These are phyloP conservation scores for Cordyceps cicadae DNA, from an alignment of 2,329 filamentous ascomycete species.

Conservation along the genomic window DNA sequence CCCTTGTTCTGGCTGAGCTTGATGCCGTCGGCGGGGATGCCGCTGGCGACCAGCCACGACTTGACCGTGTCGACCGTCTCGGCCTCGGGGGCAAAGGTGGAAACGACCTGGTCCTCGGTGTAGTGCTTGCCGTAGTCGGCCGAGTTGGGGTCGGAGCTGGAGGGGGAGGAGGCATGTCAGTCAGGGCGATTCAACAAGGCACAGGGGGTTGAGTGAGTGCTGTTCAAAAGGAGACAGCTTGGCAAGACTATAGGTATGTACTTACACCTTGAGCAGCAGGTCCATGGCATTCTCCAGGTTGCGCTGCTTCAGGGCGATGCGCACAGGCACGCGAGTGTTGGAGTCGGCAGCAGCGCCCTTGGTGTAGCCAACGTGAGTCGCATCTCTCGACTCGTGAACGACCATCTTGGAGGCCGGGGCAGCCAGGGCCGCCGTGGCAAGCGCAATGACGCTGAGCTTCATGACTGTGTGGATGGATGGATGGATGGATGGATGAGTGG, in stretches of 20 bases:
- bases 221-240: too few relatives aligned
- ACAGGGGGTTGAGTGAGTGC: too few relatives aligned
- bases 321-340: conserved; percentile 1
- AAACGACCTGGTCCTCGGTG: conserved; percentile 3
- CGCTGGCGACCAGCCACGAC: conserved; percentile 42
- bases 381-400: background rate
- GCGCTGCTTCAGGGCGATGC: conserved; percentile 9
- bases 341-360: background rate
- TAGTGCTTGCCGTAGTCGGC: conserved; percentile 10
- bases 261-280: conserved; percentile 6
- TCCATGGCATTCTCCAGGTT: conserved; percentile 10
- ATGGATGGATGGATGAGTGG: too few relatives aligned
- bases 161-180: background rate
- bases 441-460: background rate
- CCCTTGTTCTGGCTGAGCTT: conserved; percentile 40
- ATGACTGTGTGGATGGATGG: background rate
- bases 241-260: too few relatives aligned
- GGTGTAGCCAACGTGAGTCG: background rate
- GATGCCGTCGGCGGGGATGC: conserved; percentile 39
- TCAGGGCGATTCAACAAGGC: background rate
- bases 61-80: conserved; percentile 41
- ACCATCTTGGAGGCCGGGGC: background rate
- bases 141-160: conserved; percentile 3
- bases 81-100: conserved; percentile 11
- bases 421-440: background rate